Base-by-base conservation (phyloP, 225 moss, liverwort and hornwort genomes). In the Ulota crispa region DNA sequence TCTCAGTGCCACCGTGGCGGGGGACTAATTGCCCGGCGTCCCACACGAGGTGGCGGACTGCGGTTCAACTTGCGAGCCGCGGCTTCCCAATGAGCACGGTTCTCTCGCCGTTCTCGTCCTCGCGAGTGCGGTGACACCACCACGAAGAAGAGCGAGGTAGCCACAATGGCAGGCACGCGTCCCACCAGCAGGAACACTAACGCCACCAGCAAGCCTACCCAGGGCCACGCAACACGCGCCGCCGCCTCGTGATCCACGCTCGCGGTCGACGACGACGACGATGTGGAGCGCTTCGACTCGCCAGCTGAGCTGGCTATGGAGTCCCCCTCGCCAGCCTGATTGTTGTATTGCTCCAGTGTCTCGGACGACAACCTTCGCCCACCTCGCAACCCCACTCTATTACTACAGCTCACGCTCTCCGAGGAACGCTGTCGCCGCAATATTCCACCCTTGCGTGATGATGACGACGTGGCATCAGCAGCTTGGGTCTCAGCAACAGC, bases 81-180 rank as follows among this genome's bases (percentile, higher is more conserved):
- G 4, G 80, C 83, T 78, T 86, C 80, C 47, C 66, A 21, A 42
- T 8, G 37, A 8, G 84, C 78, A 39, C 84, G 82, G 50, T 24
- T 75, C 68, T 85, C 86, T 7, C 88, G 86, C 23, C 71, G 52
- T 0, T 65, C 81, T 9, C 81, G 81, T 26, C 64, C 68, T n/a
- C 84, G 79, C 26, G 76, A 71, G 57, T 83, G 83, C n/a, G 52
- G 85, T 62, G 71, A 83, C 73, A 47, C 81, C 68, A 87, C 71
- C 56, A 91, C 64, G n/a, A 91, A 76, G 76, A 85, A 86, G 15
- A 88, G 78, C 7, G 88, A 86, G 18, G 91, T 91, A 7, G 91
- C 88, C 70, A 91, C 19, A 1, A 91, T 87, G 12, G 91, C 91
- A 55, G 91, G 85, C 62, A 85, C 47, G 12, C 83, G 86, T 6